These are phyloP conservation scores for Globisporangium splendens DNA, from an alignment of 352 stramenopile genomes.

Conservation along the genomic window DNA sequence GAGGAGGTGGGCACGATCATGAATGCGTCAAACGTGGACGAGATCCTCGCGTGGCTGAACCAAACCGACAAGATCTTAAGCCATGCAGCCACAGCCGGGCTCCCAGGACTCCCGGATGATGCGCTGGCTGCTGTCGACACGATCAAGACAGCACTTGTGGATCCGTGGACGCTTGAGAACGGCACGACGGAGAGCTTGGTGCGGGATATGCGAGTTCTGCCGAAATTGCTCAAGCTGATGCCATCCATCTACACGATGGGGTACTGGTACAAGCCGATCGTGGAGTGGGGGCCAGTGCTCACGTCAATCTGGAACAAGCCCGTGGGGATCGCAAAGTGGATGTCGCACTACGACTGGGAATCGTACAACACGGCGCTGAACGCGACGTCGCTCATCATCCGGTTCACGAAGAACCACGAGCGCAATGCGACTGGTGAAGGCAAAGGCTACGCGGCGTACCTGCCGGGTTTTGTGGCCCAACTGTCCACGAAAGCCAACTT, in stretches of 20 bases:
- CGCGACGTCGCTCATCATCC: constrained; percentile 46
- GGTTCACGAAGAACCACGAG: constrained; percentile 66
- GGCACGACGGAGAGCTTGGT: too few relatives aligned
- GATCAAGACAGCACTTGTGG: too few relatives aligned
- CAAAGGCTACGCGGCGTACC: constrained; percentile 30
- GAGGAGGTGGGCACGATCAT: too few relatives aligned
- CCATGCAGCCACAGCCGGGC: too few relatives aligned
- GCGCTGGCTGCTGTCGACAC: too few relatives aligned
- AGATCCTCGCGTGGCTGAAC: too few relatives aligned
- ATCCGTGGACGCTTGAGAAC: too few relatives aligned
- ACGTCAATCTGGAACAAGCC: constrained; percentile 25
- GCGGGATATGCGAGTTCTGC: constrained; percentile 16
- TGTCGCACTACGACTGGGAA: not conserved
- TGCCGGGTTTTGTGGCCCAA: constrained; percentile 35
- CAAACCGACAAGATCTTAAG: too few relatives aligned
- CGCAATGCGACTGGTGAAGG: constrained; percentile 15
- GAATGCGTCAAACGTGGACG: too few relatives aligned
- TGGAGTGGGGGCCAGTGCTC: constrained; percentile 32
- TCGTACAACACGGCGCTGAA: constrained; percentile 41
- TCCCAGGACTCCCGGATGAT: too few relatives aligned
- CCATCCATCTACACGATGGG: constrained; percentile 47
- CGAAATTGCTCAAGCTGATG: constrained; percentile 26
- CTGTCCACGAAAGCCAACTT: constrained; percentile 24
- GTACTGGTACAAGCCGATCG: constrained; percentile 48
- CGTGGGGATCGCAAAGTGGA: constrained; percentile 25